These are phyloP conservation scores for Rhododendron vialii DNA, from an alignment of 148 eudicot species.

Conservation along the genomic window DNA sequence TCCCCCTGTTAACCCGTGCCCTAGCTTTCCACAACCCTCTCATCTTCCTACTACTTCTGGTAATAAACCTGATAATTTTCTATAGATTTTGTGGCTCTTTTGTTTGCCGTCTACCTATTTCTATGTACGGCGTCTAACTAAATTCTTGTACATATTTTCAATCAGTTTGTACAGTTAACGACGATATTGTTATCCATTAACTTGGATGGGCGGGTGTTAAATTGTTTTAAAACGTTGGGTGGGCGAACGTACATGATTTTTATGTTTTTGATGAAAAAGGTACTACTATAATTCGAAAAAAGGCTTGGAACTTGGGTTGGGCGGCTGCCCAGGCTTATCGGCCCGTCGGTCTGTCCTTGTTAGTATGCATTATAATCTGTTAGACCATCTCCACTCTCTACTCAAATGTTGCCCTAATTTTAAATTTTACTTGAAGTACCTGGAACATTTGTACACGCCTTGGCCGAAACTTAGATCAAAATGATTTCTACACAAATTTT, in stretches of 20 bases:
- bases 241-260: not conserved
- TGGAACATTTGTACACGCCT: not conserved
- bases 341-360: not conserved
- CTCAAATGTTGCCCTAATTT: not conserved
- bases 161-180: not conserved
- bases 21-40: slow-evolving; percentile 8
- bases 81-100: not conserved
- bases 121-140: not conserved
- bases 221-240: not conserved
- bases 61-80: not conserved
- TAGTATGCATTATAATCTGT: not conserved
- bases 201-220: not conserved
- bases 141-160: not conserved
- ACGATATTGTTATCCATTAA: not conserved
- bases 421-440: not conserved
- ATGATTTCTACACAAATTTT: not conserved
- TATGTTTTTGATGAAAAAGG: not conserved
- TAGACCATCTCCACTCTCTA: not conserved
- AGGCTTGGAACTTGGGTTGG: not conserved
- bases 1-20: not conserved
- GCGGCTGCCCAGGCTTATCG: not conserved
- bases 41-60: not conserved
- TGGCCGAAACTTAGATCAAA: not conserved
- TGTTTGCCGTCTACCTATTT: not conserved
- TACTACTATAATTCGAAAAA: not conserved